Evolutionary conservation across 2,329 filamentous ascomycete genomes (phyloP), one percentile per base, ranked within the genome.

Genomic region (Talaromyces sp.): DNA sequence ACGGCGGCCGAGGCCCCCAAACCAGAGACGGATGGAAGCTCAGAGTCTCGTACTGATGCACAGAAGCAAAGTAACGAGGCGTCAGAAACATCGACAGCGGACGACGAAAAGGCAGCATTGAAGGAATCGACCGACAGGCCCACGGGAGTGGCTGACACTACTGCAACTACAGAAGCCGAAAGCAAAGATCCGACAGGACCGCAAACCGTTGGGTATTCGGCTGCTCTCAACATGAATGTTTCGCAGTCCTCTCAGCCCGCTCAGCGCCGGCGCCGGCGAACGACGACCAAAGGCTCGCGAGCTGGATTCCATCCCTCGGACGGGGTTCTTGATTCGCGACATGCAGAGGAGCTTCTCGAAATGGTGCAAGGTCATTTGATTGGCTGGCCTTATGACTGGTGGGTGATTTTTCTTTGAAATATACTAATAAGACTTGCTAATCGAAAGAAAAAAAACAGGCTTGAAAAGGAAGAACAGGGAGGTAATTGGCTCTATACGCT

Each of bases 401-500:
- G 74, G 67, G 75, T 51, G 5, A 56, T 18, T 16, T 16, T 31
- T 58, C n/a, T 57, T 56, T 23, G n/a, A n/a, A 28, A 16, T n/a
- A 5, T 40, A n/a, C 33, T 56, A 61, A 55, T 31, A 31, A 52
- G 50, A 31, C 14, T 28, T 51, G 50, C 30, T 53, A n/a, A 31
- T n/a, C 18, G 67, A 23, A 63, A 12, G 18, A 57, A 31, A 36
- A 47, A 40, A 33, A 23, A 23, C 57, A 84, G 82, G 92, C 85
- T 96, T 59, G 85, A 90, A 68, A 90, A 89, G 61, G 95, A 98
- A 78, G 95, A 98, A 80, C 87, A 88, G 71, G 93, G 92, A 67
- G 91, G 92, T 61, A 96, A 97, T 73, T 99, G 95, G 95, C 85
- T 97, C 65, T 98, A 96, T 78, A 92, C 94, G 72, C 91, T 98